A percentile compares a stretch with the other conserved stretches of the same genome.
phyloP scores from a whole-genome alignment of 2,329 filamentous ascomycete genomes.

The Lecanoromycetidae sp. region DNA sequence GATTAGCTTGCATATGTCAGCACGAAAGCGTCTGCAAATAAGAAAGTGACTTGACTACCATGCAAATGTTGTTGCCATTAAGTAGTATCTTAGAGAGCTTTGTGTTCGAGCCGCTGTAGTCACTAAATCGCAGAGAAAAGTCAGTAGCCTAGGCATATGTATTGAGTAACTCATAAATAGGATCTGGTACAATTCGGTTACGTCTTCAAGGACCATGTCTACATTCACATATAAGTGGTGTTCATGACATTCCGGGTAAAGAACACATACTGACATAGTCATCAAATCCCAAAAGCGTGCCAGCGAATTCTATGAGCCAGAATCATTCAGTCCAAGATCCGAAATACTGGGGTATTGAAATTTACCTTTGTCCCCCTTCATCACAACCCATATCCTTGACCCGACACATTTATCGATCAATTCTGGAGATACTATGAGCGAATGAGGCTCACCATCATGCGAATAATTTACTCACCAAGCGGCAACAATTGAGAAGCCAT shows the following conservation, averaged over 20 bases:
- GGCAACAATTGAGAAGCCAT: conserved; percentile 64
- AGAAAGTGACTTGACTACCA: conserved; percentile 48
- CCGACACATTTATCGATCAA: conserved; percentile 98
- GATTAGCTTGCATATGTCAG: conserved; percentile 47
- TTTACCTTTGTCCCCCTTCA: conserved; percentile 98
- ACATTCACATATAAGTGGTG: conserved; percentile 12
- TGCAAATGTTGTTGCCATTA: conserved; percentile 98
- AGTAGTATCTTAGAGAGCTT: conserved; percentile 90
- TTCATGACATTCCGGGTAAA: background rate
- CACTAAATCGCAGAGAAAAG: conserved; percentile 43
- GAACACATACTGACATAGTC: conserved; percentile 93
- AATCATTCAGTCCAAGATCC: conserved; percentile 11
- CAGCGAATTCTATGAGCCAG: conserved; percentile 71
- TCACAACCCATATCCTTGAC: conserved; percentile 95
- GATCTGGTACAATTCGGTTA: conserved; percentile 74
- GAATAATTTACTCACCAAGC: conserved; percentile 41
- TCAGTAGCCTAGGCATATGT: background rate
- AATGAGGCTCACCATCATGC: background rate
- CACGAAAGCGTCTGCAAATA: background rate
- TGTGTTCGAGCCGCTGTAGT: conserved; percentile 76
- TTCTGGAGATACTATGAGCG: conserved; percentile 42
- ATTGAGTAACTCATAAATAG: no score
- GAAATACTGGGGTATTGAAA: no score
- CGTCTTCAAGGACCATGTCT: conserved; percentile 98
- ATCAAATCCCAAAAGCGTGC: conserved; percentile 88